A percentile compares a stretch with the other conserved stretches of the same genome.
Evolutionary conservation across 2,329 filamentous ascomycete genomes (phyloP).

Genomic region (Trichoderma simmonsii): DNA sequence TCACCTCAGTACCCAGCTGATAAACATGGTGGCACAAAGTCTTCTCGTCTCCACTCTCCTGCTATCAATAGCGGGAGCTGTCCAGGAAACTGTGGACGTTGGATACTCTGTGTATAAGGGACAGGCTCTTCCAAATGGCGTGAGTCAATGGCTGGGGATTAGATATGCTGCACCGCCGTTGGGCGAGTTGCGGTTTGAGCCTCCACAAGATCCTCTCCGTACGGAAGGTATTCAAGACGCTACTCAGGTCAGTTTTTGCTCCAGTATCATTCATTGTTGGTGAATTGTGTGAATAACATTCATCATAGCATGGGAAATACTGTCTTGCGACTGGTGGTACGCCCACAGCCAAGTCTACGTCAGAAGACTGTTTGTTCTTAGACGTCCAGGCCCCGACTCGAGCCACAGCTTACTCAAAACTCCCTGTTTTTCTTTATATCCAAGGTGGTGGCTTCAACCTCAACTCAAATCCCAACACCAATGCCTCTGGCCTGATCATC

Average conservation of each 20-base stretch:
- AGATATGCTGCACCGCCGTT: conserved; percentile 70
- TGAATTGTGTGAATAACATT: not conserved
- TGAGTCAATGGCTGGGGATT: conserved; percentile 72
- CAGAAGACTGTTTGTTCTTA: conserved; percentile 69
- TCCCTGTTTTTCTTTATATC: conserved; percentile 62
- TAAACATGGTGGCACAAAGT: not conserved
- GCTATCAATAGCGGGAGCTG: conserved; percentile 20
- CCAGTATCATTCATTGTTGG: not conserved
- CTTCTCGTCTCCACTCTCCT: not conserved
- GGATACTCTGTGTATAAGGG: conserved; percentile 67
- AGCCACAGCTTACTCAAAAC: conserved; percentile 45
- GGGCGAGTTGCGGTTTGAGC: conserved; percentile 62
- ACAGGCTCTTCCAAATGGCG: conserved; percentile 48
- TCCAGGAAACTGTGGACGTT: conserved; percentile 51
- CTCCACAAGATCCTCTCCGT: conserved; percentile 59
- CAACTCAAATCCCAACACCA: conserved; percentile 49
- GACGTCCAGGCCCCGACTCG: conserved; percentile 59
- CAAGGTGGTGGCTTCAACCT: conserved; percentile 61
- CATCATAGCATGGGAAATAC: conserved; percentile 8
- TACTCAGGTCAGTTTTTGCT: conserved; percentile 41
- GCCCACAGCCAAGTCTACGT: conserved; percentile 30
- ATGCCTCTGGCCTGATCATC: conserved; percentile 58
- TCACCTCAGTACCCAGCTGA: too few species aligned
- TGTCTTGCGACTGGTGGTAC: conserved; percentile 33
- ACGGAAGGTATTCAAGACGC: conserved; percentile 50